These are phyloP conservation scores for Quercus ilex DNA, from an alignment of 306 rosid species.

Conservation along the genomic window DNA sequence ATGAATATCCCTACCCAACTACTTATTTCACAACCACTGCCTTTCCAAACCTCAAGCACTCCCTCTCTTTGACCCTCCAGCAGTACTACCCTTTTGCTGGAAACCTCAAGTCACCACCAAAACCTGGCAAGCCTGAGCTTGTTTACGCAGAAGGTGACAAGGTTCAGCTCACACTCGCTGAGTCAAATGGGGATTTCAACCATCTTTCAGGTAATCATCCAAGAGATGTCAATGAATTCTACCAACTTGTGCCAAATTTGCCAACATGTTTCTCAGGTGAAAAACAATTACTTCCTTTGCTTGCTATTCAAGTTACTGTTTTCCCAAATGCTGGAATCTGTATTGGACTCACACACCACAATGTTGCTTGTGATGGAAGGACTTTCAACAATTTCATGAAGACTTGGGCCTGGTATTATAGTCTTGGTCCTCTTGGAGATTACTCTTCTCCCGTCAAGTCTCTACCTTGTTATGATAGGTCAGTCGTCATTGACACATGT, in stretches of 20 bases:
- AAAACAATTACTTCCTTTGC: conserved; percentile 22
- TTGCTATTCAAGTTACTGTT: conserved; percentile 35
- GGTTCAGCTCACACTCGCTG: conserved; percentile 16
- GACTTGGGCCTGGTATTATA: conserved; percentile 41
- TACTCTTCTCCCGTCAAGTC: not conserved
- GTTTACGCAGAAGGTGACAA: conserved; percentile 14
- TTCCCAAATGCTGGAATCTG: conserved; percentile 45
- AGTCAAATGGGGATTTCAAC: conserved; percentile 31
- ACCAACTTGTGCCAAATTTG: conserved; percentile 33
- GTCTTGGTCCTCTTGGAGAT: not conserved
- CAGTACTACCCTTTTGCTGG: conserved; percentile 47
- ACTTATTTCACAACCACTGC: conserved; percentile 27
- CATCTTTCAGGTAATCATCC: conserved; percentile 16
- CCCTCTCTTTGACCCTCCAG: conserved; percentile 46
- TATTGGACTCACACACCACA: conserved; percentile 38
- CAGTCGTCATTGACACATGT: conserved; percentile 27
- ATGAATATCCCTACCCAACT: conserved; percentile 23
- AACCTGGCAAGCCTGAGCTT: conserved; percentile 33
- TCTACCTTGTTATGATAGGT: conserved; percentile 26
- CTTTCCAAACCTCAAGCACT: conserved; percentile 44
- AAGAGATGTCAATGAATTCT: conserved; percentile 20
- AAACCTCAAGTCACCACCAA: conserved; percentile 1
- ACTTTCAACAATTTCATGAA: conserved; percentile 49
- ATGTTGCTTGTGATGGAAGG: conserved; percentile 40
- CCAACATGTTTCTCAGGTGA: not conserved